These are phyloP conservation scores for Actinomortierella wolfii DNA, from an alignment of 371 early-diverging fungal species.

Conservation along the genomic window DNA sequence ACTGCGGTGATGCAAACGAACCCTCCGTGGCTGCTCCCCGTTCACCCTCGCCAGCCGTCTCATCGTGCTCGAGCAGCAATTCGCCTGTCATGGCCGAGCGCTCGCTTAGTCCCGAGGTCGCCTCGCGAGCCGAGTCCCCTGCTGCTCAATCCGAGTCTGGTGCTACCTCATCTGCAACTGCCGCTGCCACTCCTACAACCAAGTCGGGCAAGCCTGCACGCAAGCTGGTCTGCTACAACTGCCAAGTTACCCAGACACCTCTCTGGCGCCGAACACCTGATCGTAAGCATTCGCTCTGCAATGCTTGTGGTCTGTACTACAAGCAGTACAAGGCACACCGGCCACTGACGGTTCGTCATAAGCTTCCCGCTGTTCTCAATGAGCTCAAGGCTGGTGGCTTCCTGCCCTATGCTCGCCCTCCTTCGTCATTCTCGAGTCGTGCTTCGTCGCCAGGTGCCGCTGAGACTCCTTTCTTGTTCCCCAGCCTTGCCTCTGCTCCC, in stretches of 20 bases:
- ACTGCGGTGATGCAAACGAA: constrained; percentile 10
- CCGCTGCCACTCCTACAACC: not conserved
- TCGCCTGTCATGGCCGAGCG: constrained; percentile 26
- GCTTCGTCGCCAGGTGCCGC: constrained; percentile 15
- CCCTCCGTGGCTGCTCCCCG: constrained; percentile 12
- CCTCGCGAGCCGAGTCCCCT: not conserved
- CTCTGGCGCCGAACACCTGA: constrained; percentile 84
- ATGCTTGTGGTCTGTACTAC: constrained; percentile 85
- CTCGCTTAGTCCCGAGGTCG: constrained; percentile 25
- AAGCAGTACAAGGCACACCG: constrained; percentile 77
- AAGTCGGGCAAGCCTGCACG: constrained; percentile 52
- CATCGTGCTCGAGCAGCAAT: not conserved
- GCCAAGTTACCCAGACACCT: constrained; percentile 78
- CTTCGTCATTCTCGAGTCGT: constrained; percentile 4
- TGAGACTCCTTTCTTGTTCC: not conserved
- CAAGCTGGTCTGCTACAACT: constrained; percentile 80
- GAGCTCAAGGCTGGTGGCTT: constrained; percentile 11
- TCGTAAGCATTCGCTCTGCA: constrained; percentile 78
- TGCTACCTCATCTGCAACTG: no score
- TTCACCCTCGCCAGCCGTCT: constrained; percentile 16
- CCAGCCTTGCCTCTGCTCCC: constrained; percentile 9
- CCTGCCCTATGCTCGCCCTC: constrained; percentile 34
- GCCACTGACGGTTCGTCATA: constrained; percentile 65
- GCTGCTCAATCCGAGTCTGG: not conserved
- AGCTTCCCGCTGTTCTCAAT: constrained; percentile 45